Percentiles rank a stretch among this genome's conserved stretches.
Conservation (phyloP, 495 filamentous ascomycete species). For the Pyrenula aspistea region DNA sequence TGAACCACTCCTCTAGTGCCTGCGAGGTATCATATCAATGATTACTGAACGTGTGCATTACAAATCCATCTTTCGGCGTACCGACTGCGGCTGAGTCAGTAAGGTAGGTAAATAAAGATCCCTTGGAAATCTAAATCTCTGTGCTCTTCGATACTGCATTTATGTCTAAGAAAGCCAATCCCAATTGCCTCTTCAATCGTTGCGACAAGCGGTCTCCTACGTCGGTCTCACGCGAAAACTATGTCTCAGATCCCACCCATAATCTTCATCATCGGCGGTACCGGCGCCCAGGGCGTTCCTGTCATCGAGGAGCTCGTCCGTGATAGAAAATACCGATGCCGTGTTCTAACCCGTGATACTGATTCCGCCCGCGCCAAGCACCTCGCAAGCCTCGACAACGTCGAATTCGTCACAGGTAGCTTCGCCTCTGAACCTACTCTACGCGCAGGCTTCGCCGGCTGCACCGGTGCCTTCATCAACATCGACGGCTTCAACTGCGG, state of each 20-base stretch:
- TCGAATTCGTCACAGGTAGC: constrained; percentile 31
- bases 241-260: constrained; percentile 2
- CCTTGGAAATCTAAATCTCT: neutral
- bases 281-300: constrained; percentile 42
- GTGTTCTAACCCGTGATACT: constrained; percentile 36
- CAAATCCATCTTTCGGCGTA: neutral
- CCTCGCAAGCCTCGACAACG: constrained; percentile 22
- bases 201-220: neutral
- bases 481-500: constrained; percentile 41
- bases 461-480: constrained; percentile 41
- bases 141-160: neutral
- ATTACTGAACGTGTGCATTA: neutral
- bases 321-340: constrained; percentile 27
- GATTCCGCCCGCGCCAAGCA: constrained; percentile 23
- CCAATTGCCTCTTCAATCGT: neutral
- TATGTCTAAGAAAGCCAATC: neutral
- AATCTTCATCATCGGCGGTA: constrained; percentile 38
- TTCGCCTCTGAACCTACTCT: constrained; percentile 32
- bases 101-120: neutral
- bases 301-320: constrained; percentile 30
- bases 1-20: neutral
- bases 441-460: constrained; percentile 22
- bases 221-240: neutral
- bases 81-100: neutral
- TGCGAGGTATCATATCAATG: neutral